Conservation (phyloP, 306 rosid species). For the Vigna unguiculata region DNA sequence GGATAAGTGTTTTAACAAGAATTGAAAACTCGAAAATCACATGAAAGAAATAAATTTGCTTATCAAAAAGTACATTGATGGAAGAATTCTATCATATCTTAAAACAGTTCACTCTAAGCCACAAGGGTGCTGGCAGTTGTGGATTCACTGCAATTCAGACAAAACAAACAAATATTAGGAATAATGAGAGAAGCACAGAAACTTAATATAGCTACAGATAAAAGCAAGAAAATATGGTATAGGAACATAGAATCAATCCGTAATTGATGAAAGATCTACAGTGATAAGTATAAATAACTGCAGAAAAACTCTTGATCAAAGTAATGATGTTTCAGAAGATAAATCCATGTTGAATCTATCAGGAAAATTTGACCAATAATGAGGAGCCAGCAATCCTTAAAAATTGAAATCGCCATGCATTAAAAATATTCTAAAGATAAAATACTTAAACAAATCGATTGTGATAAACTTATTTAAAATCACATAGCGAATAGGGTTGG, state of each 20-base stretch:
- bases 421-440: background rate
- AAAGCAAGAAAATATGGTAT: background rate
- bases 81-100: conserved; percentile 31
- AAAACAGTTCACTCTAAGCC: conserved; percentile 54
- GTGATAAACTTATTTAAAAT: background rate
- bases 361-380: background rate
- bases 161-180: conserved; percentile 30
- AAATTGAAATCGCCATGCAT: background rate
- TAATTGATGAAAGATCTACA: background rate
- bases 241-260: background rate
- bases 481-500: background rate
- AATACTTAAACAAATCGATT: background rate
- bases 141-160: conserved; percentile 58
- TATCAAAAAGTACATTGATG: conserved; percentile 33
- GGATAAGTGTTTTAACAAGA: conserved; percentile 5
- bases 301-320: too few species aligned
- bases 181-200: background rate
- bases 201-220: too few species aligned
- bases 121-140: conserved; percentile 84
- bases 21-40: conserved; percentile 37
- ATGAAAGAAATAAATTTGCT: conserved; percentile 36
- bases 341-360: background rate
- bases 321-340: background rate
- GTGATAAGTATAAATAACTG: background rate
- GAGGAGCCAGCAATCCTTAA: background rate